A percentile compares a stretch with the other conserved stretches of the same genome.
phyloP scores from a whole-genome alignment of 805 yeast species.

The Priceomyces castillae region DNA sequence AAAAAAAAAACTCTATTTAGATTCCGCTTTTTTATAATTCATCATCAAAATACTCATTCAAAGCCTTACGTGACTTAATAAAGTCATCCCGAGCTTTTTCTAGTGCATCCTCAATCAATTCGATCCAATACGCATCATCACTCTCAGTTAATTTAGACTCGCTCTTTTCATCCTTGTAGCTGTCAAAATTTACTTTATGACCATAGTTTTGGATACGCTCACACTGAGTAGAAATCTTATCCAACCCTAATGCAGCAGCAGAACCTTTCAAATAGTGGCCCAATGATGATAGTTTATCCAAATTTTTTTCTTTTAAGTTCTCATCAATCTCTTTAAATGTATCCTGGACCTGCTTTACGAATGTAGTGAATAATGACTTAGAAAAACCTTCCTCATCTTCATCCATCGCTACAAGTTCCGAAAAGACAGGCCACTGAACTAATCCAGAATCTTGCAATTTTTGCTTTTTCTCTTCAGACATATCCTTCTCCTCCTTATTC shows the following conservation, averaged over 20 bases:
- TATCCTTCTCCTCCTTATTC: not conserved
- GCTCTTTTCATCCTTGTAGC: constrained; percentile 22
- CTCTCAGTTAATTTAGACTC: constrained; percentile 13
- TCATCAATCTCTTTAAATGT: constrained; percentile 72
- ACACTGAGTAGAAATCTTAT: constrained; percentile 79
- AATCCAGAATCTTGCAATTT: constrained; percentile 53
- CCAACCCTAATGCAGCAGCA: constrained; percentile 89
- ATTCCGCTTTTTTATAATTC: constrained; percentile 10
- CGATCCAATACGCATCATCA: constrained; percentile 38
- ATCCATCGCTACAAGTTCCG: constrained; percentile 90
- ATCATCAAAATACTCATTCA: constrained; percentile 51
- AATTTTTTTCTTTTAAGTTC: constrained; percentile 45
- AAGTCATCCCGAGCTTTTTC: constrained; percentile 51
- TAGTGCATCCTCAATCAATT: constrained; percentile 52
- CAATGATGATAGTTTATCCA: constrained; percentile 62
- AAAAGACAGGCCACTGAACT: constrained; percentile 85
- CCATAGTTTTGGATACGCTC: constrained; percentile 94
- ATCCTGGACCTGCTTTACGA: constrained; percentile 82
- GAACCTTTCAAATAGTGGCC: constrained; percentile 96
- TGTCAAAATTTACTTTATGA: constrained; percentile 43
- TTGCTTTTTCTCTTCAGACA: constrained; percentile 18
- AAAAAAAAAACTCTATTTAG: too few relatives aligned
- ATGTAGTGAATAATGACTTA: constrained; percentile 70
- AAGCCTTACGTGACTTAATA: constrained; percentile 46
- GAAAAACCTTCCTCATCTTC: constrained; percentile 95